A percentile compares a stretch with the other conserved stretches of the same genome.
Evolutionary conservation across 164 flowering plant species (phyloP).

Genomic region (Santalum album): DNA sequence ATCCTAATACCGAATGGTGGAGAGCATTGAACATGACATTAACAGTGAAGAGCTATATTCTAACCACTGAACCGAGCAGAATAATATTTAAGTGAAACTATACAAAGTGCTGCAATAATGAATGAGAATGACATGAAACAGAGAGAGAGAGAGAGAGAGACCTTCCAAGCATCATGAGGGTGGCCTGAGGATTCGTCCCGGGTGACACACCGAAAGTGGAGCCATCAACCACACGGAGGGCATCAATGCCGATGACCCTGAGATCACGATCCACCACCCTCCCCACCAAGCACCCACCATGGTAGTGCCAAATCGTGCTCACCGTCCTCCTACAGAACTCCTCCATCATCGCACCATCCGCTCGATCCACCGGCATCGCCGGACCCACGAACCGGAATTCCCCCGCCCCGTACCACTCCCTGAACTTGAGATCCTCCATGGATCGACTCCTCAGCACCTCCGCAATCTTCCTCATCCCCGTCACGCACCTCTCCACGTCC

Average conservation of each 20-base stretch:
- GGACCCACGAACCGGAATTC: constrained; percentile 64
- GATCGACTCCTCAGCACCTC: constrained; percentile 39
- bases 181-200: constrained; percentile 93
- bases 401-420: constrained; percentile 29
- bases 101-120: too few species aligned
- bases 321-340: constrained; percentile 73
- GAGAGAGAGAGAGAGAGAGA: constrained; percentile 1
- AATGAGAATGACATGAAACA: too few species aligned
- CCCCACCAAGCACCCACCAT: constrained; percentile 81
- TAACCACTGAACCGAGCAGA: too few species aligned
- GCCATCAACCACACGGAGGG: constrained; percentile 71
- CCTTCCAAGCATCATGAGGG: constrained; percentile 90
- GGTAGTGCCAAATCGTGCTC: constrained; percentile 93
- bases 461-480: constrained; percentile 54
- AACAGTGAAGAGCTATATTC: too few species aligned
- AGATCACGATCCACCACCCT: constrained; percentile 57
- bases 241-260: constrained; percentile 48
- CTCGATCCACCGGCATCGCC: constrained; percentile 38
- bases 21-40: too few species aligned
- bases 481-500: constrained; percentile 54
- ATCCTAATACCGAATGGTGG: too few species aligned
- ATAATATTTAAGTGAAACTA: neutral
- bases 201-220: constrained; percentile 68
- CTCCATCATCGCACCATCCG: constrained; percentile 31
- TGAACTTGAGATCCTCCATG: constrained; percentile 56